Evolutionary conservation across 1,139 yeast species (phyloP).

Genomic region (Blastobotrys buckinghamii): DNA sequence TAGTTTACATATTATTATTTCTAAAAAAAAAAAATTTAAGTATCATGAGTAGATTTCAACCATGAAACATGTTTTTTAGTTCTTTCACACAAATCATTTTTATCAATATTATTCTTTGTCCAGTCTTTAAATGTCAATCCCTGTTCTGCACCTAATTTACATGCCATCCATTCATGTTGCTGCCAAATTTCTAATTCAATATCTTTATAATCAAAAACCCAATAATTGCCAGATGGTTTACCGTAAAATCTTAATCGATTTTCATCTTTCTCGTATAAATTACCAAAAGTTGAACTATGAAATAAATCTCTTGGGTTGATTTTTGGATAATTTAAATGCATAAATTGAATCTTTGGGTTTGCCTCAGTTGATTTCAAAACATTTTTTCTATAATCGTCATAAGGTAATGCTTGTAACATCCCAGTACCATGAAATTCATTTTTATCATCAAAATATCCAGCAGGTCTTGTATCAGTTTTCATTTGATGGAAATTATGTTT

Average conservation of each 20-base stretch:
- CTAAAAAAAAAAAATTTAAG: conserved; percentile 6
- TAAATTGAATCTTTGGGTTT: conserved; percentile 46
- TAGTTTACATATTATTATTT: not conserved
- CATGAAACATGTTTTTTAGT: conserved; percentile 29
- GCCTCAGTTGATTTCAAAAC: conserved; percentile 17
- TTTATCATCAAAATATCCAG: conserved; percentile 24
- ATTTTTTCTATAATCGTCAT: conserved; percentile 42
- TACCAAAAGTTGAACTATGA: conserved; percentile 24
- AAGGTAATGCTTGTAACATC: conserved; percentile 70
- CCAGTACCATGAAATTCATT: conserved; percentile 52
- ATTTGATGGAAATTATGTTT: conserved; percentile 62
- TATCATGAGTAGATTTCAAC: conserved; percentile 22
- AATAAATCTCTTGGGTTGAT: conserved; percentile 44
- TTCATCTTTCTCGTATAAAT: conserved; percentile 39
- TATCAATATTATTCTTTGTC: conserved; percentile 40
- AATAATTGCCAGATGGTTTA: conserved; percentile 41
- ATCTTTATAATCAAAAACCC: conserved; percentile 35
- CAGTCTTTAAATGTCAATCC: conserved; percentile 44
- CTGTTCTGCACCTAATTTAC: conserved; percentile 37
- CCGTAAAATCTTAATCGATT: conserved; percentile 51
- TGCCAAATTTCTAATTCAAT: conserved; percentile 58
- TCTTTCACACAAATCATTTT: conserved; percentile 24
- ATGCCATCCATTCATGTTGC: conserved; percentile 51
- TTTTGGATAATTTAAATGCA: conserved; percentile 64
- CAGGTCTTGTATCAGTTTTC: conserved; percentile 48